phyloP scores from a whole-genome alignment of 495 filamentous ascomycete genomes.

The Podospora comata region DNA sequence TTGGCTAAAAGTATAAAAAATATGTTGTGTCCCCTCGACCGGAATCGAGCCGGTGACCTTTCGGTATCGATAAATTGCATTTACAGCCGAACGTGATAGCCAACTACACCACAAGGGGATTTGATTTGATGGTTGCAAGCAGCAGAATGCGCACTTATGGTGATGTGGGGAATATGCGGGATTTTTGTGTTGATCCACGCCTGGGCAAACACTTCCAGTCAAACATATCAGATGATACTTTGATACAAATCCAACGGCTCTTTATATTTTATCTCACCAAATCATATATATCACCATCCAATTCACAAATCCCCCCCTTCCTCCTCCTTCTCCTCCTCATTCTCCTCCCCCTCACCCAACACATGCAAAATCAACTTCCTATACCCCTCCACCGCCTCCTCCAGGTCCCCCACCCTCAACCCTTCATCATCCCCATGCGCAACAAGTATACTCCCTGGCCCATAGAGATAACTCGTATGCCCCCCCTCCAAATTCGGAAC shows the following conservation, averaged over 20 bases:
- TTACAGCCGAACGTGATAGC: conserved; percentile 16
- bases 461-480: conserved; percentile 83
- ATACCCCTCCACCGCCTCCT: conserved; percentile 67
- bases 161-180: too few species aligned
- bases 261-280: too few species aligned
- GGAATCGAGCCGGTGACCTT: conserved; percentile 15
- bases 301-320: conserved; percentile 4
- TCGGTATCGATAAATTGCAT: conserved; percentile 13
- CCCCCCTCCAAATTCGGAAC: conserved; percentile 69
- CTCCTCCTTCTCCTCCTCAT: not conserved
- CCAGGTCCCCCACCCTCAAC: conserved; percentile 64
- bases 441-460: conserved; percentile 82
- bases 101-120: conserved; percentile 16
- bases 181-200: too few species aligned
- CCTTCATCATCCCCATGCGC: conserved; percentile 86
- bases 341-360: conserved; percentile 27
- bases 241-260: not conserved
- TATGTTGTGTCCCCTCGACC: conserved; percentile 7
- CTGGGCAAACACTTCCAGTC: too few species aligned
- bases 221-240: too few species aligned
- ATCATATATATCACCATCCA: not conserved
- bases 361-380: conserved; percentile 65
- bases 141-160: too few species aligned
- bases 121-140: not conserved
- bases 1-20: conserved; percentile 3